Conservation (phyloP, 1,284 basidiomycete species). For the Marasmius sp. region DNA sequence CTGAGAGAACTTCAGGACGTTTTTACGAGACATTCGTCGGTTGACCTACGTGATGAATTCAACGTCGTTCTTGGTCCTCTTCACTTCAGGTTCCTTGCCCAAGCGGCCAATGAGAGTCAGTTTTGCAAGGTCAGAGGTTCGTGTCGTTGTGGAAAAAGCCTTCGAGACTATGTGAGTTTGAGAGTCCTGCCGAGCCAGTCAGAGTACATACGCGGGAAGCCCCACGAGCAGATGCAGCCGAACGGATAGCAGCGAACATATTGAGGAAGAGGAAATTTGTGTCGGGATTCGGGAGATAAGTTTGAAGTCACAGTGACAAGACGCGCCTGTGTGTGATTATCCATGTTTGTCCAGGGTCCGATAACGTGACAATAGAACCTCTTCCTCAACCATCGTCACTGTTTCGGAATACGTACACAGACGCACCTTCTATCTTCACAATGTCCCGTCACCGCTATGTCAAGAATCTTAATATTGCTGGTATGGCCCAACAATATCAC, state of each 20-base stretch:
- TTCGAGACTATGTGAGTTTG: slow-evolving; percentile 25
- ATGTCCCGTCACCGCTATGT: slow-evolving; percentile 93
- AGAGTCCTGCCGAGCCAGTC: not conserved
- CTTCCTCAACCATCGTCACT: not conserved
- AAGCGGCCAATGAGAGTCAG: slow-evolving; percentile 76
- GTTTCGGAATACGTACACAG: too few species aligned
- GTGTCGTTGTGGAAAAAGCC: slow-evolving; percentile 68
- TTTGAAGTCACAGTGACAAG: slow-evolving; percentile 10
- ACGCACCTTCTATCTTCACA: not conserved
- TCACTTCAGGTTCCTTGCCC: slow-evolving; percentile 67
- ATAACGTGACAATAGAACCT: not conserved
- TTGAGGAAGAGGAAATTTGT: not conserved
- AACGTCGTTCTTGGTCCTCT: slow-evolving; percentile 67
- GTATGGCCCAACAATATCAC: slow-evolving; percentile 36
- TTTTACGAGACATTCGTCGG: not conserved
- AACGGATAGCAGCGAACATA: slow-evolving; percentile 53
- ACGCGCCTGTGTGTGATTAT: slow-evolving; percentile 14
- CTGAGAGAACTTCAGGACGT: slow-evolving; percentile 29
- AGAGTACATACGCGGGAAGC: slow-evolving; percentile 46
- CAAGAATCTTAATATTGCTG: slow-evolving; percentile 86
- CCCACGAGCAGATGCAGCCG: slow-evolving; percentile 37
- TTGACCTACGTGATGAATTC: slow-evolving; percentile 71
- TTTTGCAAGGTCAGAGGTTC: slow-evolving; percentile 65
- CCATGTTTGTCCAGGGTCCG: not conserved
- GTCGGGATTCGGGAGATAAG: not conserved